Percentiles rank a stretch among this genome's conserved stretches.
Evolutionary conservation across 441 rosid genomes (phyloP).

Genomic region (Kokia cookei): DNA sequence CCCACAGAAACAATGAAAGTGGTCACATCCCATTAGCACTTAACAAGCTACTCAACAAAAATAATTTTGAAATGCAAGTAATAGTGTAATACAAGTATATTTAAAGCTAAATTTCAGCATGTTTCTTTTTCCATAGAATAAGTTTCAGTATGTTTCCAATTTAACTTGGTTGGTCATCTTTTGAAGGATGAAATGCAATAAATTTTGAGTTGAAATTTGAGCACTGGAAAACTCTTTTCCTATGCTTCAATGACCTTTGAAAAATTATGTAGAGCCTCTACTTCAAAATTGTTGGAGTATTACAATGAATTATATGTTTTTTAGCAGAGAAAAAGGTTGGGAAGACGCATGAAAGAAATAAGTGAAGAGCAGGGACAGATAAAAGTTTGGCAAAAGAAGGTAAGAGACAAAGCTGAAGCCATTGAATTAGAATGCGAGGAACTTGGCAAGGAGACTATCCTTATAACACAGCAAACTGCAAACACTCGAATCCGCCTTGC

Average conservation of each 20-base stretch:
- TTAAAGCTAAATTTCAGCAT: no score
- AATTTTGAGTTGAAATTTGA: no score
- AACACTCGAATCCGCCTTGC: background rate
- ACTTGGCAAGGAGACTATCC: background rate
- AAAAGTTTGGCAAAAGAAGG: background rate
- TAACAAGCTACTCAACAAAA: no score
- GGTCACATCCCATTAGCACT: no score
- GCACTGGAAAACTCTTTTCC: no score
- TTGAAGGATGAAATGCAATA: no score
- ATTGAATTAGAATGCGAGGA: conserved; percentile 1
- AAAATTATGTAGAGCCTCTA: background rate
- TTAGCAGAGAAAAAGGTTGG: background rate
- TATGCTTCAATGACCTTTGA: background rate
- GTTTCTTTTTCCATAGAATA: no score
- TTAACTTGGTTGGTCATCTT: no score
- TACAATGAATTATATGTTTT: background rate
- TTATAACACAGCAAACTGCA: background rate
- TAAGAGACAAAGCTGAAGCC: background rate
- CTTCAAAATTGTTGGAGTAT: background rate
- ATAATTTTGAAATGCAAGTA: no score
- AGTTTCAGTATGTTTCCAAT: no score
- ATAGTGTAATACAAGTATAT: no score
- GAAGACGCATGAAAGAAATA: background rate
- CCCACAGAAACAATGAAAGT: no score
- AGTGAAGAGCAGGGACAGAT: background rate